Base-by-base conservation (phyloP, 73 alveolate species). In the Durusdinium trenchii region DNA sequence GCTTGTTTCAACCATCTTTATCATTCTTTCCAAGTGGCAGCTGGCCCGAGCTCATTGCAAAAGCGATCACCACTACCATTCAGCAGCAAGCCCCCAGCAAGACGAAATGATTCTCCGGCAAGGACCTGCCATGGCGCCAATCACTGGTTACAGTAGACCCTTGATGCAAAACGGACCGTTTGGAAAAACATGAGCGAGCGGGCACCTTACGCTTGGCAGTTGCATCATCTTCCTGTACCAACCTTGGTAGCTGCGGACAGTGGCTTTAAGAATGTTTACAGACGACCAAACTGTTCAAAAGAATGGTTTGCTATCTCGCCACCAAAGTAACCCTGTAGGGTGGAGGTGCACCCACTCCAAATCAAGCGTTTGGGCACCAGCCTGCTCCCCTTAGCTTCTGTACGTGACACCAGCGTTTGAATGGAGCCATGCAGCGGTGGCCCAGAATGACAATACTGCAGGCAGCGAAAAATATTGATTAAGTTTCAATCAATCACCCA, bases 51-150 rank as follows among this genome's bases (percentile, higher is more conserved):
- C 99, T 99, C 99, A 54, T 99, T 98, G 94, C 99, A 96, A 92
- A 99, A 99, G 95, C 99, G 99, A 95, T 99, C 71, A n/a, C 99
- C 99, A 36, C 73, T 61, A 69, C 95, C 99, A 73, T 99, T 89
- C 28, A 99, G 94, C 97, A 99, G 82, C 96, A 99, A 60, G 45
- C 99, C 99, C 10, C 99, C 99, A n/a, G 99, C 99, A 3, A 99
- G 99, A n/a, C 99, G 97, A 51, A 99, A 96, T 78, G 91, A 69
- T 82, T 99, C 99, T 10, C 97, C 97, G 1, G 97, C 97, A 6
- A 91, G 62, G 46, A 76, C 97, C 97, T 91, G 86, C 9, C 42
- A 45, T 46, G 42, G 81, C 42, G 42, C 45, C 3, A 30, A n/a
- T 26, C 42, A n/a, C 43, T n/a, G 42, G n/a, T n/a, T n/a, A n/a